Conservation (phyloP, 2,329 filamentous ascomycete species). For the Emmonsiellopsis sp. region DNA sequence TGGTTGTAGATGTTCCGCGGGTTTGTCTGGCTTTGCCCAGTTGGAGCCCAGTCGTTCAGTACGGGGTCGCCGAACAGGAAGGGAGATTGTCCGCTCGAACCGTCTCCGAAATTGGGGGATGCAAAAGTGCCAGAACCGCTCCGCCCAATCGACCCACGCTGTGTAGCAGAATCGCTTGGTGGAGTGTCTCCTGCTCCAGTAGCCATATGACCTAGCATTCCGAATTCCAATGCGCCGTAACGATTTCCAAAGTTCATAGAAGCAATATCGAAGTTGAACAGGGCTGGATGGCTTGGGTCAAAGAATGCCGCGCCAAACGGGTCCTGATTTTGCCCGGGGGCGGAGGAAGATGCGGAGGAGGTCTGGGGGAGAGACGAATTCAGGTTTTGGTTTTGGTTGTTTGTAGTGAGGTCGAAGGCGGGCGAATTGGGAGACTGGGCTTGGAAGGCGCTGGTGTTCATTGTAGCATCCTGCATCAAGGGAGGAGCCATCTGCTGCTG, state of each 20-base stretch:
- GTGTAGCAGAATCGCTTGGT: constrained; percentile 51
- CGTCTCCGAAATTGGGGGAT: constrained; percentile 34
- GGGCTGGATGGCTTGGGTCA: constrained; percentile 79
- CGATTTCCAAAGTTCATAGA: constrained; percentile 93
- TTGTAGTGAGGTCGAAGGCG: constrained; percentile 50
- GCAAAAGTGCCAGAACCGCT: constrained; percentile 32
- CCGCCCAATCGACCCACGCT: constrained; percentile 36
- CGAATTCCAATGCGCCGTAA: constrained; percentile 90
- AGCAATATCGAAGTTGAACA: constrained; percentile 94
- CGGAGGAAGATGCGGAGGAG: constrained; percentile 40
- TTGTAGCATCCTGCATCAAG: constrained; percentile 34
- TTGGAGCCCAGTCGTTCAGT: constrained; percentile 35
- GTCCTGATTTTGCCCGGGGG: constrained; percentile 27
- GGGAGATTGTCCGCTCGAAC: constrained; percentile 32
- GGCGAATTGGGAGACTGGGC: constrained; percentile 68
- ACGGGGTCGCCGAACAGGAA: constrained; percentile 39
- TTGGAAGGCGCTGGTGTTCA: constrained; percentile 46
- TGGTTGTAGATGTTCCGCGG: constrained; percentile 24
- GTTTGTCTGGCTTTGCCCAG: constrained; percentile 13
- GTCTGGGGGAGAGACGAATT: constrained; percentile 39
- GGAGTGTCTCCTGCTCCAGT: constrained; percentile 77
- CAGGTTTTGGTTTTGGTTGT: constrained; percentile 25
- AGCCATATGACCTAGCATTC: constrained; percentile 93
- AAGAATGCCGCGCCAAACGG: constrained; percentile 54
- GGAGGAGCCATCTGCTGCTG: constrained; percentile 34